Evolutionary conservation across 129 eudicot species (phyloP).

Genomic region (Helichrysum umbraculigerum): DNA sequence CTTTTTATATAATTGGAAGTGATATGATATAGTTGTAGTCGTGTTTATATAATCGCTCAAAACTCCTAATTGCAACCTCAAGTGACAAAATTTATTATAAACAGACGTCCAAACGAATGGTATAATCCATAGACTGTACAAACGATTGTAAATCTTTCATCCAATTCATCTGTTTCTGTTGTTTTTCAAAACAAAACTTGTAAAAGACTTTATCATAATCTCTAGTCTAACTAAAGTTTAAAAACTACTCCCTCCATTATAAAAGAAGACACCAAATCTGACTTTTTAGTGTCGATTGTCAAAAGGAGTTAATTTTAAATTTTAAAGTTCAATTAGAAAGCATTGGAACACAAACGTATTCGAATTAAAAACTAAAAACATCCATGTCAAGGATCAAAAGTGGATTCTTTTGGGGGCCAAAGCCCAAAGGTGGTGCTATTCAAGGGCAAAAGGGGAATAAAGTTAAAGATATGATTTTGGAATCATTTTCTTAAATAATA

Average conservation of each 20-base stretch:
- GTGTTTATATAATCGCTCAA: not conserved
- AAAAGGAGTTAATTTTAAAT: constrained; percentile 27
- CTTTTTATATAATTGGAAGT: too few relatives aligned
- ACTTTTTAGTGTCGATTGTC: constrained; percentile 30
- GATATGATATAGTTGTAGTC: not conserved
- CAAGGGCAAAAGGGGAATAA: constrained; percentile 24
- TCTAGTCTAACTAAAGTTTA: constrained; percentile 18
- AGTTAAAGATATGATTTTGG: constrained; percentile 24
- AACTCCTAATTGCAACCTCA: not conserved
- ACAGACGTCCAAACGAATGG: not conserved
- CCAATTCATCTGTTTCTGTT: not conserved
- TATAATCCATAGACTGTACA: not conserved
- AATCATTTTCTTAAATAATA: constrained; percentile 10
- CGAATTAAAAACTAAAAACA: constrained; percentile 26
- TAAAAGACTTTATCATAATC: constrained; percentile 13
- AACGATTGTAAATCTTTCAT: constrained; percentile 10
- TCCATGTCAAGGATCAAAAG: constrained; percentile 36
- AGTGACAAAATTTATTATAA: too few relatives aligned
- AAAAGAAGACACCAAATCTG: constrained; percentile 27
- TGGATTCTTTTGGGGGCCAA: constrained; percentile 20
- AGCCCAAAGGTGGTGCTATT: not conserved
- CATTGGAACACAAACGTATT: constrained; percentile 17
- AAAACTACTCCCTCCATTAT: constrained; percentile 11
- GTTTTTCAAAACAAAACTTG: not conserved
- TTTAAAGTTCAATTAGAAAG: constrained; percentile 22